Evolutionary conservation across 2,329 filamentous ascomycete species (phyloP).

Genomic region (Ustulina deusta): DNA sequence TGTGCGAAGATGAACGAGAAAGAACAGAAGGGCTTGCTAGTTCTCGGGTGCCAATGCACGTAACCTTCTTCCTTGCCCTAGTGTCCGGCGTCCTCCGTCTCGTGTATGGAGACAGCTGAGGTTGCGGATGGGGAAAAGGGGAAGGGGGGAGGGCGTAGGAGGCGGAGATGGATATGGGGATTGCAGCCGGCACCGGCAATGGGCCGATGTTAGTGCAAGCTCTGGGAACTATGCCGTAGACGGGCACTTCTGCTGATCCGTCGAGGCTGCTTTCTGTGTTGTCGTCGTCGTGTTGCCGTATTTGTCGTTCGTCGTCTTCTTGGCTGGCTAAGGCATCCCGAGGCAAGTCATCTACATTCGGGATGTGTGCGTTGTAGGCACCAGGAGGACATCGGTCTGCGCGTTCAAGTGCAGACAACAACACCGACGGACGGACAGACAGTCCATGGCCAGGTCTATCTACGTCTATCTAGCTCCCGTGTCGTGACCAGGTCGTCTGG

Average conservation of each 20-base stretch:
- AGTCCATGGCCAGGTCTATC: too few species aligned
- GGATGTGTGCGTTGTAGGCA: too few species aligned
- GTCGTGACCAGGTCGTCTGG: too few species aligned
- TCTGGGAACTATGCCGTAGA: neutral
- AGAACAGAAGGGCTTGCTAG: neutral
- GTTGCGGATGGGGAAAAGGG: neutral
- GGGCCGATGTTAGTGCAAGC: constrained; percentile 14
- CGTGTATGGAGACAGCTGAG: constrained; percentile 1
- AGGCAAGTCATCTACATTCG: too few species aligned
- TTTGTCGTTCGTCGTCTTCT: too few species aligned
- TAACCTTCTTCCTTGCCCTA: neutral
- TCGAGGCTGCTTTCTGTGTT: too few species aligned
- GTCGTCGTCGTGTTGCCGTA: neutral
- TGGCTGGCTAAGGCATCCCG: too few species aligned
- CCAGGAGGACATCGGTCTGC: too few species aligned
- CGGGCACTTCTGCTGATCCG: too few species aligned
- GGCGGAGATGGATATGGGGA: neutral
- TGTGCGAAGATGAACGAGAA: neutral
- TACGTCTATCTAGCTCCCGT: too few species aligned
- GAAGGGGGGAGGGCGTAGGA: neutral
- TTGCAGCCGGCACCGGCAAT: constrained; percentile 8
- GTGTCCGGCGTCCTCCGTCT: constrained; percentile 1
- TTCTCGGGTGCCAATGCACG: constrained; percentile 10
- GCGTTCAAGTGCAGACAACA: too few species aligned
- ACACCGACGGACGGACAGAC: too few species aligned